Percentiles rank a stretch among this genome's conserved stretches.
Evolutionary conservation across 345 rosid species (phyloP).

Genomic region (Brassica cretica): DNA sequence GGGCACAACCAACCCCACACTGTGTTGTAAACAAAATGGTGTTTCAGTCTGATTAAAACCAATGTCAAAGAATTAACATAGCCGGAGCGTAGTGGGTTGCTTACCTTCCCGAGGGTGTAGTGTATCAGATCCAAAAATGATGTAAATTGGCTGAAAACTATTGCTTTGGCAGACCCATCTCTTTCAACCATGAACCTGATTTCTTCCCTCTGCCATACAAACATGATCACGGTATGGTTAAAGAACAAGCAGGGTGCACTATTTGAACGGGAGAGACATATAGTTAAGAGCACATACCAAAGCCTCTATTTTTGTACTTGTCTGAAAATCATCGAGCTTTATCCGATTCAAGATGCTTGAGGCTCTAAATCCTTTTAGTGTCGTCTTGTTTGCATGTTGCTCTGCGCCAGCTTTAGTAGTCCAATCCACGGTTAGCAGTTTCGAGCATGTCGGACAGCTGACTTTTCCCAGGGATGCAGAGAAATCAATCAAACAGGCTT

Average conservation of each 20-base stretch:
- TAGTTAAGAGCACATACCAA: slow-evolving; percentile 55
- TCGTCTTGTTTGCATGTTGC: slow-evolving; percentile 55
- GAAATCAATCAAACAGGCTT: slow-evolving; percentile 77
- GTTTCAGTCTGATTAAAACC: background rate
- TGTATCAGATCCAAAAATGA: slow-evolving; percentile 89
- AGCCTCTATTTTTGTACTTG: slow-evolving; percentile 99
- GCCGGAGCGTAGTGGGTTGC: background rate
- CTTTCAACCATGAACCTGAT: slow-evolving; percentile 90
- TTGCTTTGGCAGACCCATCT: slow-evolving; percentile 97
- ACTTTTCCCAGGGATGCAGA: slow-evolving; percentile 64
- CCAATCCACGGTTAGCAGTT: slow-evolving; percentile 74
- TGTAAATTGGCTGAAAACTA: slow-evolving; percentile 98
- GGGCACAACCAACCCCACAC: slow-evolving; percentile 84
- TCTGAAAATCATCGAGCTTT: slow-evolving; percentile 75
- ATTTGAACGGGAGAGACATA: background rate
- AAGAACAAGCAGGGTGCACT: background rate
- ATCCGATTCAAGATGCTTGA: slow-evolving; percentile 88
- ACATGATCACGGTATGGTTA: slow-evolving; percentile 18
- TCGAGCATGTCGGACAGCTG: slow-evolving; percentile 82
- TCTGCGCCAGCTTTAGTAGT: slow-evolving; percentile 51
- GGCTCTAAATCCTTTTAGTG: slow-evolving; percentile 71
- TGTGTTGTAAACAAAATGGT: slow-evolving; percentile 41
- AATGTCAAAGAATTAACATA: background rate
- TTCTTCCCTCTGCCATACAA: slow-evolving; percentile 78
- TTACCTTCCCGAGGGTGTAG: slow-evolving; percentile 81